Evolutionary conservation across 208 protist species (phyloP).

Genomic region (Spongospora subterranea): DNA sequence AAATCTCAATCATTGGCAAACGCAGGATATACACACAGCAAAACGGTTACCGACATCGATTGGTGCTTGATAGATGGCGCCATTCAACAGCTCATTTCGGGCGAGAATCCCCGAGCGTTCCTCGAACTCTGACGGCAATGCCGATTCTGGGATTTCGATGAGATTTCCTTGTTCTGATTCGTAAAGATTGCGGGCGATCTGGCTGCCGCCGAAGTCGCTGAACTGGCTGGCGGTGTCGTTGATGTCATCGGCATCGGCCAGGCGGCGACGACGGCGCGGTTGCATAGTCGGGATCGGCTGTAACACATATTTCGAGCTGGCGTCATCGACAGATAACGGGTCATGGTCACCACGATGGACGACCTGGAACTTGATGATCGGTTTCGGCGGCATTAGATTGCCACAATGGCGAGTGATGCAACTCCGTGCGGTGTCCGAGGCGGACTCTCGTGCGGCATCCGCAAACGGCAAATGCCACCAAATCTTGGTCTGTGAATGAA

Average conservation of each 20-base stretch:
- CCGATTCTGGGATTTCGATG: not conserved
- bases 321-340: not conserved
- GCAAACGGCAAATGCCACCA: no score
- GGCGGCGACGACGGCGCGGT: not conserved
- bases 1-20: not conserved
- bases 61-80: not conserved
- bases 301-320: not conserved
- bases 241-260: not conserved
- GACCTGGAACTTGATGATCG: not conserved
- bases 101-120: not conserved
- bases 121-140: not conserved
- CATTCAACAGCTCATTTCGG: slow-evolving; percentile 5
- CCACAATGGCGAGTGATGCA: not conserved
- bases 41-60: not conserved
- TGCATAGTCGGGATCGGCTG: not conserved
- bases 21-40: not conserved
- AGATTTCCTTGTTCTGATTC: not conserved
- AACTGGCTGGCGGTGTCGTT: not conserved
- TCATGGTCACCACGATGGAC: slow-evolving; percentile 39
- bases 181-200: not conserved
- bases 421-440: no score
- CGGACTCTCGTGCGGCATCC: not conserved
- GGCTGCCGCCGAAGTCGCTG: not conserved
- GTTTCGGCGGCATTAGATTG: no score
- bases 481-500: no score